Conservation (phyloP, 2,329 filamentous ascomycete genomes). For the Fusarium sororula region DNA sequence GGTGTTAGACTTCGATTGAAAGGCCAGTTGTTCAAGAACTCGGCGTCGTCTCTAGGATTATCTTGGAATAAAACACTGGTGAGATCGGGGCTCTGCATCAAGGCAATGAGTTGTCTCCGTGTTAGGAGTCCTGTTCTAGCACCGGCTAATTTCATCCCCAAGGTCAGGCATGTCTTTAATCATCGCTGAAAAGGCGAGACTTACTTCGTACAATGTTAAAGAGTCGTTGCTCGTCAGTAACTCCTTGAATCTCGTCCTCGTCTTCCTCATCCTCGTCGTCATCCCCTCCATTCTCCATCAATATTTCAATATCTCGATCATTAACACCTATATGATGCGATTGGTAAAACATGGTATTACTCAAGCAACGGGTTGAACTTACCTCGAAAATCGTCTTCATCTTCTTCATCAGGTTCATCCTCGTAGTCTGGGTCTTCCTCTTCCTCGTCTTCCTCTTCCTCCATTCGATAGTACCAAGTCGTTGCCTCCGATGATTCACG, state of each 20-base stretch:
- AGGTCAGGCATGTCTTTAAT: slow-evolving; percentile 7
- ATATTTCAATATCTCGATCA: slow-evolving; percentile 29
- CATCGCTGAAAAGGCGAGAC: neutral
- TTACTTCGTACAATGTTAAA: slow-evolving; percentile 47
- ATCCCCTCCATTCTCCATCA: slow-evolving; percentile 35
- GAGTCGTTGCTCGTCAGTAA: slow-evolving; percentile 44
- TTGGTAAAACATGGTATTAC: neutral
- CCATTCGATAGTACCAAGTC: slow-evolving; percentile 23
- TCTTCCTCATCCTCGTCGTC: slow-evolving; percentile 34
- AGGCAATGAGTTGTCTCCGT: slow-evolving; percentile 50
- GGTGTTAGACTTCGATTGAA: slow-evolving; percentile 53
- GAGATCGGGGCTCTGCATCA: slow-evolving; percentile 52
- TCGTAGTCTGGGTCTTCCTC: slow-evolving; percentile 44
- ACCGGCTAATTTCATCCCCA: slow-evolving; percentile 31
- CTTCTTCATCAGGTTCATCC: slow-evolving; percentile 43
- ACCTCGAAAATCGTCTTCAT: slow-evolving; percentile 39
- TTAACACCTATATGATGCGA: slow-evolving; percentile 9
- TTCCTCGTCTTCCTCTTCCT: slow-evolving; percentile 48
- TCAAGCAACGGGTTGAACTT: neutral
- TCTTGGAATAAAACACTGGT: slow-evolving; percentile 49
- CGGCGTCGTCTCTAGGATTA: slow-evolving; percentile 50
- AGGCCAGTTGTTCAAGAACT: slow-evolving; percentile 53
- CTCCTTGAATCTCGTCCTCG: slow-evolving; percentile 38
- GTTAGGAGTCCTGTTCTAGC: slow-evolving; percentile 46
- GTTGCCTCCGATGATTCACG: slow-evolving; percentile 21